A percentile compares a stretch with the other conserved stretches of the same genome.
phyloP scores from a whole-genome alignment of 805 yeast species.

The Ogataea degrootiae region DNA sequence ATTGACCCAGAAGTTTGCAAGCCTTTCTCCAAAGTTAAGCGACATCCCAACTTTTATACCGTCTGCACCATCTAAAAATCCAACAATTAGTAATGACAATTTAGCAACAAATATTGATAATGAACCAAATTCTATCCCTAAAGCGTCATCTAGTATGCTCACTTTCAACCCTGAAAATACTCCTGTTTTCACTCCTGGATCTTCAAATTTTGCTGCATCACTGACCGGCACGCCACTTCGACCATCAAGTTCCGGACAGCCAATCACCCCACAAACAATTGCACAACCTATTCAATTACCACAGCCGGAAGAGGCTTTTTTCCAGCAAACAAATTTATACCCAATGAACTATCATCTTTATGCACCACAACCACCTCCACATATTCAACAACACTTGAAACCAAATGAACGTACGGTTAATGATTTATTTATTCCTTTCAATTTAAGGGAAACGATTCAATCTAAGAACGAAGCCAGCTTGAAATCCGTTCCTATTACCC shows the following conservation, averaged over 20 bases:
- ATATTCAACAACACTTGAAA: conserved; percentile 51
- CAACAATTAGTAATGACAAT: not conserved
- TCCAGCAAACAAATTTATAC: conserved; percentile 33
- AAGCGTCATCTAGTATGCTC: conserved; percentile 5
- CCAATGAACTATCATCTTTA: conserved; percentile 81
- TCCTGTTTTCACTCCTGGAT: conserved; percentile 27
- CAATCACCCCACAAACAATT: not conserved
- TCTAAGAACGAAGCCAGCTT: conserved; percentile 76
- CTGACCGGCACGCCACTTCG: conserved; percentile 28
- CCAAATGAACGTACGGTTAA: conserved; percentile 70
- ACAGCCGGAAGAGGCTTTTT: conserved; percentile 24
- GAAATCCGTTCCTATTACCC: conserved; percentile 46
- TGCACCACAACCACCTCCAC: conserved; percentile 86
- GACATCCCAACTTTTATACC: conserved; percentile 49
- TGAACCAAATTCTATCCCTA: not conserved
- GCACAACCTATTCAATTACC: not conserved
- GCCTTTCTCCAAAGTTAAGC: conserved; percentile 44
- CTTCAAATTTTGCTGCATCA: conserved; percentile 9
- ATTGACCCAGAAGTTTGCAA: conserved; percentile 35
- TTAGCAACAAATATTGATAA: conserved; percentile 2
- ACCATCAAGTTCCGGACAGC: conserved; percentile 1
- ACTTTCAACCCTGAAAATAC: conserved; percentile 27
- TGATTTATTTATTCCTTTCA: conserved; percentile 66
- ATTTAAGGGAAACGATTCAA: conserved; percentile 66
- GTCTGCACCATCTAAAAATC: conserved; percentile 13